These are phyloP conservation scores for Eimeria praecox DNA, from an alignment of 169 alveolate species.

Conservation along the genomic window DNA sequence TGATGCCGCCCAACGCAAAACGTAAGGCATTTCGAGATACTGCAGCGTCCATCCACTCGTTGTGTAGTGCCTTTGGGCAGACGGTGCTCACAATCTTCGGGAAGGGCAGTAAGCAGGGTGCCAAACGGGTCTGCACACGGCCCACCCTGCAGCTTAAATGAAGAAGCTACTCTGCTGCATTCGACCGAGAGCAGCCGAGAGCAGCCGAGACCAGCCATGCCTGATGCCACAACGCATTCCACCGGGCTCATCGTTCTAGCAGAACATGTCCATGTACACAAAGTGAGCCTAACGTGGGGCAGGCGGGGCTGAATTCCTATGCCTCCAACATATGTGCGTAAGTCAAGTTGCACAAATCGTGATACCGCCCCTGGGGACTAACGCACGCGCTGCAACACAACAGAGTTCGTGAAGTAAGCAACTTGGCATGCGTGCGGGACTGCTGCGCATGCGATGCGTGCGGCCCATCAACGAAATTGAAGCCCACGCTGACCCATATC, in stretches of 20 bases:
- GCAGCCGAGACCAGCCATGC: too few relatives aligned
- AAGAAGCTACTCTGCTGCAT: too few relatives aligned
- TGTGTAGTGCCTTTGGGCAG: too few relatives aligned
- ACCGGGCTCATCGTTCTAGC: neutral
- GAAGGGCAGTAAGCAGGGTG: too few relatives aligned
- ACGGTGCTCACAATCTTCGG: too few relatives aligned
- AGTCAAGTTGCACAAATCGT: neutral
- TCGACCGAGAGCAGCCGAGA: too few relatives aligned
- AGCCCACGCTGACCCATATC: neutral
- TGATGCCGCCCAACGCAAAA: too few relatives aligned
- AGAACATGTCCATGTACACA: neutral
- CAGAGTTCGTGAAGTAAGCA: neutral
- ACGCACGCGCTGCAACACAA: neutral
- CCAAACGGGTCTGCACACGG: too few relatives aligned
- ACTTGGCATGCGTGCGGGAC: neutral
- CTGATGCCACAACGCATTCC: neutral
- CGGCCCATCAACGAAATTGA: neutral
- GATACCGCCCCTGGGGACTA: neutral
- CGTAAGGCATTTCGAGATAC: too few relatives aligned
- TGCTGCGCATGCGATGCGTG: neutral
- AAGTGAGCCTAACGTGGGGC: neutral
- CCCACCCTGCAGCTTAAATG: too few relatives aligned
- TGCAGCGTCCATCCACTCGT: too few relatives aligned
- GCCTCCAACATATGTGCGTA: neutral
- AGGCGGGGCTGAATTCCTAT: neutral